Evolutionary conservation across 495 filamentous ascomycete species (phyloP).

Genomic region (Pseudoneurospora amorphoporcata): DNA sequence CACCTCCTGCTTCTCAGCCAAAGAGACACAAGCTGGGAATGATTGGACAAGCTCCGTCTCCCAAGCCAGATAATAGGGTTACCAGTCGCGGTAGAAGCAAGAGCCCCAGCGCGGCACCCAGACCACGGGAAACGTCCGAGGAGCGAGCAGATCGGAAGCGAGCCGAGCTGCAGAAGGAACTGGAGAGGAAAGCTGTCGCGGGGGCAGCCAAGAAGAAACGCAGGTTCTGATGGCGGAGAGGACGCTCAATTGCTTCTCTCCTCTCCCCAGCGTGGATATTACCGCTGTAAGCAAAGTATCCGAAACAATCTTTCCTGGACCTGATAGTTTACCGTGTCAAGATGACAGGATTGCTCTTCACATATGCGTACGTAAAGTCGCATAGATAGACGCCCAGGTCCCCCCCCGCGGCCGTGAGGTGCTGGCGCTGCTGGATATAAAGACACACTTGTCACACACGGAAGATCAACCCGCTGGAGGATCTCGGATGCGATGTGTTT

Average conservation of each 20-base stretch:
- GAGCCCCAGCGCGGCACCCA: constrained; percentile 1
- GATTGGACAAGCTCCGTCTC: constrained; percentile 20
- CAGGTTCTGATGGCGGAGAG: constrained; percentile 35
- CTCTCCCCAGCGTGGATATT: neutral
- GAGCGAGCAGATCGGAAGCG: constrained; percentile 55
- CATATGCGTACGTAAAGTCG: neutral
- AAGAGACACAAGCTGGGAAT: constrained; percentile 23
- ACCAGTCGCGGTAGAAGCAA: constrained; percentile 6
- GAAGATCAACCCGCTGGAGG: neutral
- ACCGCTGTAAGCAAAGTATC: neutral
- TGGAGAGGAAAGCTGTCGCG: constrained; percentile 55
- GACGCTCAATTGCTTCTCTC: neutral
- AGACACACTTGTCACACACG: neutral
- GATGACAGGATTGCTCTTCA: neutral
- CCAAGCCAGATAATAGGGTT: constrained; percentile 7
- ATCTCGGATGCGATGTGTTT: neutral
- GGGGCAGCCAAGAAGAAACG: constrained; percentile 58
- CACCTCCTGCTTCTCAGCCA: constrained; percentile 4
- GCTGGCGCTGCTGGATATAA: neutral
- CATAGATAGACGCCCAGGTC: neutral
- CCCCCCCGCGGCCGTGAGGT: neutral
- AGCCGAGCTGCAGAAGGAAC: constrained; percentile 50
- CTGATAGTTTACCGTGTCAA: too few species aligned
- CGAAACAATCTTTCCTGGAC: neutral
- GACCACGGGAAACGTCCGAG: constrained; percentile 30